Base-by-base conservation (phyloP, 228 moss, liverwort and hornwort species). In the Sphagnum fallax region DNA sequence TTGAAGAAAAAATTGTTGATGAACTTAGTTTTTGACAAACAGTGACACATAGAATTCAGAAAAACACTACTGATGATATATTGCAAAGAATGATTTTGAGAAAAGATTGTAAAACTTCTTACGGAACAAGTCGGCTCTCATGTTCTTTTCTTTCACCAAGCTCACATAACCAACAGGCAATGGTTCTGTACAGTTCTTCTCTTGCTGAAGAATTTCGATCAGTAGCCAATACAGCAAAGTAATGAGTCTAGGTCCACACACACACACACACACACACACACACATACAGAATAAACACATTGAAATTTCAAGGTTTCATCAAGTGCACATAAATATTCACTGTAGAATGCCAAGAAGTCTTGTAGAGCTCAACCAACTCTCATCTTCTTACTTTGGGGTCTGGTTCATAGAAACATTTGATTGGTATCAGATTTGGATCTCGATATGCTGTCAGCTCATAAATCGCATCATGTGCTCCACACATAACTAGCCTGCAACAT, bases 171-270 rank as follows among this genome's bases (percentile, higher is more conserved):
- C 97, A 97, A 65, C 89, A 77, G 65, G 88, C 83, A 63, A 91
- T 57, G 48, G 93, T 90, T 68, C 66, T 73, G 53, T 91, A 78
- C 11, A 97, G 83, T 70, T 97, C 83, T 67, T 93, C 91, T 68
- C 97, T 76, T 10, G 93, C 97, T 63, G 86, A 72, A 32, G 81
- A 57, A 53, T 71, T 97, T 66, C 70, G 81, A 71, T 97, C 93
- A 52, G 84, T 83, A 62, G 91, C 85, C 77, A 97, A 65, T 70
- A 91, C 67, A 52, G 93, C 97, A 18, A 97, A 62, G 79, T 91
- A 93, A 32, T 97, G 97, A 61, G 90, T 97, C 97, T 97, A 90
- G 73, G 96, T 63, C 88, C 93, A 92, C 93, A 89, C 74, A 32
- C 32, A 32, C 32, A 16, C 16, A 16, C 16, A 16, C 16, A 16